These are phyloP conservation scores for Scutellaria galericulata DNA, from an alignment of 257 asterid species.

Conservation along the genomic window DNA sequence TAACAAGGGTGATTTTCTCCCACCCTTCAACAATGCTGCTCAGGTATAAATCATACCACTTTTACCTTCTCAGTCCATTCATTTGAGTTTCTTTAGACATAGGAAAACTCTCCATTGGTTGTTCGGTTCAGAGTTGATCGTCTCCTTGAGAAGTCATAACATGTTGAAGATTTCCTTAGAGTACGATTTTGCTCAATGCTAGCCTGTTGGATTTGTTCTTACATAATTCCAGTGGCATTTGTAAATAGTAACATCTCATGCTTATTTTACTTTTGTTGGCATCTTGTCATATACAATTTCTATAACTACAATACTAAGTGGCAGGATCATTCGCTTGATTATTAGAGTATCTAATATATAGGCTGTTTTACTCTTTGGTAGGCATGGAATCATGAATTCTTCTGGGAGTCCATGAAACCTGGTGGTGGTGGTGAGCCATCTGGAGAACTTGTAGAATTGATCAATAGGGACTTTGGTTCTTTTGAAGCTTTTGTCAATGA, in stretches of 20 bases:
- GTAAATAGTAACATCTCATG: background rate
- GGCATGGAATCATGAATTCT: conserved; percentile 95
- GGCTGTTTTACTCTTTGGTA: conserved; percentile 31
- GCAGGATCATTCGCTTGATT: conserved; percentile 1
- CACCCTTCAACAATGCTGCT: conserved; percentile 96
- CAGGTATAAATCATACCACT: conserved; percentile 57
- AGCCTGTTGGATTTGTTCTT: background rate
- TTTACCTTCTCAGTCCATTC: conserved; percentile 18
- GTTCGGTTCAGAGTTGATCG: conserved; percentile 4
- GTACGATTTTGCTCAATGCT: background rate
- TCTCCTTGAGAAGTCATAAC: background rate
- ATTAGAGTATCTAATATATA: background rate
- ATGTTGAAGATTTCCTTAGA: background rate
- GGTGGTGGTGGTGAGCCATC: conserved; percentile 94
- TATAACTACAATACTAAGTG: background rate
- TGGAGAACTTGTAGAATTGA: conserved; percentile 67
- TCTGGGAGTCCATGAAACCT: conserved; percentile 97
- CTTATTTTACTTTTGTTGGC: conserved; percentile 5
- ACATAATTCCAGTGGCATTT: too few species aligned
- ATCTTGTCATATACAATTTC: conserved; percentile 13
- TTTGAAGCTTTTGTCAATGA: conserved; percentile 71
- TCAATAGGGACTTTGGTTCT: conserved; percentile 92
- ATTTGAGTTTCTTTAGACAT: background rate
- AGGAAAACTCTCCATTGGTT: background rate
- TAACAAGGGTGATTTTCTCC: conserved; percentile 85